These are phyloP conservation scores for Immersiella caudata DNA, from an alignment of 495 filamentous ascomycete species.

Conservation along the genomic window DNA sequence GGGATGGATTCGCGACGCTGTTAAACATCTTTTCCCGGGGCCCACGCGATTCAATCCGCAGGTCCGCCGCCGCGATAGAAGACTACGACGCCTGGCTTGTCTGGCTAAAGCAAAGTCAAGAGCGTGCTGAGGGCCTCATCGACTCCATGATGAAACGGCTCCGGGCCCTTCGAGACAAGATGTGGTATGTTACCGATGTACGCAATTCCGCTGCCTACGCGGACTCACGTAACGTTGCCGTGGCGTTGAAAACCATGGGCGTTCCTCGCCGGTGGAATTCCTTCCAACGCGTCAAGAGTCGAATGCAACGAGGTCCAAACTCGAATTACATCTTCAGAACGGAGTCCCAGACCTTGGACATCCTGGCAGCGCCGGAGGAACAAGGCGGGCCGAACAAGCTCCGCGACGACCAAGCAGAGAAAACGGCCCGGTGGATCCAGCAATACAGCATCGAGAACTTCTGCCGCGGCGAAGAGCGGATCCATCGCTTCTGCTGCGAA, in stretches of 20 bases:
- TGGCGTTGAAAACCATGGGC: constrained; percentile 93
- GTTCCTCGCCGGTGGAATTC: constrained; percentile 54
- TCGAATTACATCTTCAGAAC: constrained; percentile 77
- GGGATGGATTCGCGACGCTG: constrained; percentile 67
- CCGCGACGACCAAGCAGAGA: constrained; percentile 91
- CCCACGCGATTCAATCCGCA: constrained; percentile 66
- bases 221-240: constrained; percentile 81
- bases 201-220: constrained; percentile 89
- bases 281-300: constrained; percentile 58
- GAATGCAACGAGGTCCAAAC: constrained; percentile 59
- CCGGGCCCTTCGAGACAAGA: constrained; percentile 81
- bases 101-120: constrained; percentile 73
- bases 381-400: constrained; percentile 93
- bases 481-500: constrained; percentile 92
- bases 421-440: constrained; percentile 82
- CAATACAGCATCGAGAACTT: constrained; percentile 87
- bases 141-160: constrained; percentile 68
- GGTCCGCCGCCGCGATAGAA: constrained; percentile 66
- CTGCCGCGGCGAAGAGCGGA: constrained; percentile 92
- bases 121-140: constrained; percentile 65
- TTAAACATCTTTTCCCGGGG: constrained; percentile 71
- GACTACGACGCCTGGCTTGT: constrained; percentile 76
- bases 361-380: constrained; percentile 79
- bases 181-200: constrained; percentile 99
- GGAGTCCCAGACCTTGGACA: constrained; percentile 83